phyloP scores from a whole-genome alignment of 257 asterid species.

The Jacaranda copaia region DNA sequence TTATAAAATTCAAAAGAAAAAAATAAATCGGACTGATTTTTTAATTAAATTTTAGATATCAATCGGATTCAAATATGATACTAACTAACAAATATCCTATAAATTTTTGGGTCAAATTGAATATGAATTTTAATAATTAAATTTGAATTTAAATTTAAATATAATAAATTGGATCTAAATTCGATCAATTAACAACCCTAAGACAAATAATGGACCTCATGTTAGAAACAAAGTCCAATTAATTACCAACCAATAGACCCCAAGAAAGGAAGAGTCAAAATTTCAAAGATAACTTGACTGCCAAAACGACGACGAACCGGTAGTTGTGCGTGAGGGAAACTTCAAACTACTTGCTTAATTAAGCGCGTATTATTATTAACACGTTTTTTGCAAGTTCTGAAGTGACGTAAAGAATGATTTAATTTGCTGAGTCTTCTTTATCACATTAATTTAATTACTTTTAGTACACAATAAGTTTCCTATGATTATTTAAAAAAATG shows the following conservation, averaged over 20 bases:
- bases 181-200: too few relatives aligned
- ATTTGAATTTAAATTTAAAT: too few relatives aligned
- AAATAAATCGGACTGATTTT: too few relatives aligned
- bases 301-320: slow-evolving; percentile 6
- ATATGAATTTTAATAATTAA: too few relatives aligned
- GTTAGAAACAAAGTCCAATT: neutral
- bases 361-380: neutral
- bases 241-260: neutral
- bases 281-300: neutral
- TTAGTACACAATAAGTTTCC: neutral
- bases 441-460: neutral
- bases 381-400: too few relatives aligned
- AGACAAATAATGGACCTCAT: neutral
- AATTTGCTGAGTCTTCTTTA: neutral
- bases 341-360: neutral
- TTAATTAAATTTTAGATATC: too few relatives aligned
- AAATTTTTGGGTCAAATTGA: too few relatives aligned
- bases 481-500: neutral
- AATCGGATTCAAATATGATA: too few relatives aligned
- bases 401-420: neutral
- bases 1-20: too few relatives aligned
- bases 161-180: too few relatives aligned
- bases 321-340: neutral
- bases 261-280: neutral
- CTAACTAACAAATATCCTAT: too few relatives aligned